phyloP scores from a whole-genome alignment of 257 asterid species.

The Ilex aquifolium region DNA sequence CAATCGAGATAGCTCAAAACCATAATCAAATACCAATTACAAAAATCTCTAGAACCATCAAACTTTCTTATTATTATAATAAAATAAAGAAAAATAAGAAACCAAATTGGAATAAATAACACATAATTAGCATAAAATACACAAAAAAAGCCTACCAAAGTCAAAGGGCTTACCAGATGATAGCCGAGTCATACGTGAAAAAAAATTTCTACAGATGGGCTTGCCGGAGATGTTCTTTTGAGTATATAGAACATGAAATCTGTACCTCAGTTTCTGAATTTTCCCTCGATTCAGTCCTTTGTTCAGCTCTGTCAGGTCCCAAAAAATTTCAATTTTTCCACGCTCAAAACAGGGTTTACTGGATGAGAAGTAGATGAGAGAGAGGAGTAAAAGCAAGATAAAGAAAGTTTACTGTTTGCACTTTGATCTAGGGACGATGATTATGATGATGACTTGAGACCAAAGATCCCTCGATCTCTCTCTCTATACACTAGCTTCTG shows the following conservation, averaged over 20 bases:
- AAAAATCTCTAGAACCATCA: constrained; percentile 6
- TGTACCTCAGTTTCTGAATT: neutral
- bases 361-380: constrained; percentile 3
- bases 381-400: constrained; percentile 9
- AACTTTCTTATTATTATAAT: neutral
- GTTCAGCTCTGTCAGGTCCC: constrained; percentile 9
- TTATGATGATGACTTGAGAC: constrained; percentile 14
- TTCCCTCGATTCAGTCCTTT: constrained; percentile 1
- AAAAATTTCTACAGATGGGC: constrained; percentile 34
- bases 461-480: neutral
- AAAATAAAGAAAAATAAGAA: neutral
- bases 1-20: constrained; percentile 5
- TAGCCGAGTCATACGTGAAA: constrained; percentile 22
- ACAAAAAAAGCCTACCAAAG: constrained; percentile 12
- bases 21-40: constrained; percentile 11
- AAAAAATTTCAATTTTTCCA: constrained; percentile 10
- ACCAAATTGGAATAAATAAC: neutral
- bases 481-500: too few relatives aligned
- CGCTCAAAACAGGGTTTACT: constrained; percentile 1
- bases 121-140: neutral
- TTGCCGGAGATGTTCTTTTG: constrained; percentile 15
- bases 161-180: constrained; percentile 37
- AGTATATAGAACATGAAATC: constrained; percentile 4
- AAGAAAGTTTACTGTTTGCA: constrained; percentile 4
- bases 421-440: constrained; percentile 33